Base-by-base conservation (phyloP, 2,329 filamentous ascomycete genomes). In the Hypoxylon sp. region DNA sequence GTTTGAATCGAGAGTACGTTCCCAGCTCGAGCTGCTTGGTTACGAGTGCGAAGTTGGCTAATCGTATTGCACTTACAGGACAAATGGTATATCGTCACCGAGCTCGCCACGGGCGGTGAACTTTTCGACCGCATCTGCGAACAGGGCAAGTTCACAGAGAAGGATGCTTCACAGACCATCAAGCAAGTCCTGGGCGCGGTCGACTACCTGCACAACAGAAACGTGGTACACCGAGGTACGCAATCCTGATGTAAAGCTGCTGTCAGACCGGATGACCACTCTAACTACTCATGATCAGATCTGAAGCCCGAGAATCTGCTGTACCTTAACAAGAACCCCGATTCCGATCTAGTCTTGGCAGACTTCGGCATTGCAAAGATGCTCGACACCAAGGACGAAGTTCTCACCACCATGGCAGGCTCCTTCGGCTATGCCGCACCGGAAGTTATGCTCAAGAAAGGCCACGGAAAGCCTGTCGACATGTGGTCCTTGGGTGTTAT, bases 401-500 rank as follows among this genome's bases (percentile, higher is more conserved):
- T 97, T 40, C 85, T 99, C 63, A 98, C 92, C 67, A 98, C 93
- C 48, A 99, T 99, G 95, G 95, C 95, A 38, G 95, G 95, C 38
- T 98, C 95, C 0, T 98, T 99, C 72, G 95, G 95, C 51, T 99
- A 99, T 71, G 95, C 95, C 17, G 95, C 95, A 1, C 95, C 95
- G 7, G 95, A 99, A 75, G 93, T 99, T 58, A 99, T 99, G 95
- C 83, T 97, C 64, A 97, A 97, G 82, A 88, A 91, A 72, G 95
- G 95, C 17, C 96, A 99, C 74, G 95, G 95, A 73, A 99, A 98
- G 77, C 92, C 95, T 3, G 95, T 98, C 27, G 95, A 99, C 73
- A 97, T 99, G 91, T 99, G 95, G 95, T 98, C 95, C 2, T 84
- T 99, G 77, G 95, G 95, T 62, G 95, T 99, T 70, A 99, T 99